Evolutionary conservation across 164 flowering plant species (phyloP).

Genomic region (Vitis vinifera): DNA sequence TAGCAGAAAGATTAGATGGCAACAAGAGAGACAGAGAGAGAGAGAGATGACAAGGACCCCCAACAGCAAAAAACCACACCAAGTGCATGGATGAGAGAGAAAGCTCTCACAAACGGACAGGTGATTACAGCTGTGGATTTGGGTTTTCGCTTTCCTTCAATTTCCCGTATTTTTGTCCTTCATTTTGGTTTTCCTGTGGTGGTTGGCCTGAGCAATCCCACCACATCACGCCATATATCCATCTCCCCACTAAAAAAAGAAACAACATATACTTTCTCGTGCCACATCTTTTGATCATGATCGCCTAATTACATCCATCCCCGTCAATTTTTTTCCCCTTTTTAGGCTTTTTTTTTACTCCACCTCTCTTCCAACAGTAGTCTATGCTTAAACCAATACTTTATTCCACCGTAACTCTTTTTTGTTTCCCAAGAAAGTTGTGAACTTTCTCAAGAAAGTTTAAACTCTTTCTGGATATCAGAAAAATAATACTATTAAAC

Average conservation of each 20-base stretch:
- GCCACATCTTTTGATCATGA: not conserved
- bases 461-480: no score
- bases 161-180: not conserved
- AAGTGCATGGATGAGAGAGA: not conserved
- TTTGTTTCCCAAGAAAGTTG: no score
- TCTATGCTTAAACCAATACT: no score
- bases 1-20: not conserved
- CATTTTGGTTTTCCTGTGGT: slow-evolving; percentile 25
- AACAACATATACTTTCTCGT: no score
- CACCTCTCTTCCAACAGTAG: no score
- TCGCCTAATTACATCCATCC: not conserved
- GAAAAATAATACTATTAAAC: no score
- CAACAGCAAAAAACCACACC: slow-evolving; percentile 6
- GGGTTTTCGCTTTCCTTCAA: slow-evolving; percentile 16
- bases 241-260: not conserved
- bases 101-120: slow-evolving; percentile 15
- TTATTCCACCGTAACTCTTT: no score
- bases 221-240: slow-evolving; percentile 31
- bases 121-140: slow-evolving; percentile 19
- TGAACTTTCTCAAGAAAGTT: no score
- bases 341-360: no score
- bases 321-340: no score
- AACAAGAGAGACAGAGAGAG: not conserved
- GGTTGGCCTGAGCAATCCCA: slow-evolving; percentile 24
- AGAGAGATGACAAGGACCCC: slow-evolving; percentile 2